phyloP scores from a whole-genome alignment of 495 filamentous ascomycete genomes.

The Halenospora varia region DNA sequence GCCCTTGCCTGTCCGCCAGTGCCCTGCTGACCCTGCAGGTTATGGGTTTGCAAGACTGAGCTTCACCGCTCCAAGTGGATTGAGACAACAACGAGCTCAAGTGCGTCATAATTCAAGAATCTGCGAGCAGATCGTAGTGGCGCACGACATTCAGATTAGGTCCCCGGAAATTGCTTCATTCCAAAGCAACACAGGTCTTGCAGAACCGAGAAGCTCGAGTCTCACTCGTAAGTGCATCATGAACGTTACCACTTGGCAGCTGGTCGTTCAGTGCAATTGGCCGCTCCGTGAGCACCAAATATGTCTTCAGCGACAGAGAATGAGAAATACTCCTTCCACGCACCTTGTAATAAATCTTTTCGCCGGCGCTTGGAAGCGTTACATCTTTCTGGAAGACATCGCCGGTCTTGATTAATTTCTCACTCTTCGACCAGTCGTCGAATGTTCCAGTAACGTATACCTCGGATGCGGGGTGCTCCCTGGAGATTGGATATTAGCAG shows the following conservation, averaged over 20 bases:
- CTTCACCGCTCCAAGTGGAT: conserved; percentile 23
- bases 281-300: too few species aligned
- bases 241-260: conserved; percentile 7
- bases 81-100: conserved; percentile 1
- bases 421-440: conserved; percentile 85
- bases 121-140: neutral
- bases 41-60: too few species aligned
- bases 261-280: too few species aligned
- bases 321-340: neutral
- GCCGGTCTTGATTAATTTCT: conserved; percentile 70
- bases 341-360: conserved; percentile 84
- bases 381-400: conserved; percentile 75
- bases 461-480: conserved; percentile 73
- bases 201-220: too few species aligned
- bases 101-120: conserved; percentile 14
- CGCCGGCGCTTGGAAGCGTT: conserved; percentile 50
- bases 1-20: too few species aligned
- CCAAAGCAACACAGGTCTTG: too few species aligned
- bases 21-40: too few species aligned
- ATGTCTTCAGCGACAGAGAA: too few species aligned
- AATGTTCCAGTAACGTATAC: conserved; percentile 96
- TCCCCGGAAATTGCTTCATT: too few species aligned
- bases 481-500: too few species aligned
- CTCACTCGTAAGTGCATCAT: too few species aligned
- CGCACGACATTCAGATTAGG: too few species aligned